These are phyloP conservation scores for Trichoderma arundinaceum DNA, from an alignment of 2,329 filamentous ascomycete genomes.

Conservation along the genomic window DNA sequence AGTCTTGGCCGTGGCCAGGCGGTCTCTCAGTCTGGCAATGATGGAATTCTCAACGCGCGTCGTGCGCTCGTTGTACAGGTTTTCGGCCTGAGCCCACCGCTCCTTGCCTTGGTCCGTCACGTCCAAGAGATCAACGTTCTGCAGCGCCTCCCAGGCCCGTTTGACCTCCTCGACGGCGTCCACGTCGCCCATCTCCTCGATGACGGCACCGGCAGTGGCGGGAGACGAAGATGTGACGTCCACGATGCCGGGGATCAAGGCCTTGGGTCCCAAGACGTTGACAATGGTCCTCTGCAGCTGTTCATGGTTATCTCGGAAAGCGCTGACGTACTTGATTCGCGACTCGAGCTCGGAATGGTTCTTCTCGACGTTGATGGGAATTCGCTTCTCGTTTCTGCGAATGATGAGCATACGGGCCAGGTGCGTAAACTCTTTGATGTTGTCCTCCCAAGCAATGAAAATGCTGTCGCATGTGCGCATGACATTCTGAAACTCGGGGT, in stretches of 20 bases:
- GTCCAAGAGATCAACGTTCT: constrained; percentile 93
- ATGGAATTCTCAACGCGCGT: constrained; percentile 98
- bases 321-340: constrained; percentile 89
- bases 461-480: constrained; percentile 85
- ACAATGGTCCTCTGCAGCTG: constrained; percentile 95
- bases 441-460: constrained; percentile 93
- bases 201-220: constrained; percentile 60
- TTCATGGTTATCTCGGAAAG: constrained; percentile 96
- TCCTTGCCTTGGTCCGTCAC: constrained; percentile 88
- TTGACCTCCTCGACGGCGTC: constrained; percentile 96
- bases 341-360: constrained; percentile 89
- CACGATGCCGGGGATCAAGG: constrained; percentile 59
- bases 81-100: constrained; percentile 91
- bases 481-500: constrained; percentile 83
- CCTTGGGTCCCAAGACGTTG: constrained; percentile 86
- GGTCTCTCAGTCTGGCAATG: constrained; percentile 89
- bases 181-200: constrained; percentile 95
- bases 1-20: constrained; percentile 92
- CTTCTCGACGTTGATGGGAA: constrained; percentile 93
- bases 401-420: constrained; percentile 94
- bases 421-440: constrained; percentile 96
- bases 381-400: constrained; percentile 95
- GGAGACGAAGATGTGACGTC: constrained; percentile 47
- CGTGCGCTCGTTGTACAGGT: constrained; percentile 95
- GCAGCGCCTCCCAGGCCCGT: constrained; percentile 90